Percentiles rank a stretch among this genome's conserved stretches.
Conservation (phyloP, 2,329 filamentous ascomycete species). For the Graphilbum fragrans region DNA sequence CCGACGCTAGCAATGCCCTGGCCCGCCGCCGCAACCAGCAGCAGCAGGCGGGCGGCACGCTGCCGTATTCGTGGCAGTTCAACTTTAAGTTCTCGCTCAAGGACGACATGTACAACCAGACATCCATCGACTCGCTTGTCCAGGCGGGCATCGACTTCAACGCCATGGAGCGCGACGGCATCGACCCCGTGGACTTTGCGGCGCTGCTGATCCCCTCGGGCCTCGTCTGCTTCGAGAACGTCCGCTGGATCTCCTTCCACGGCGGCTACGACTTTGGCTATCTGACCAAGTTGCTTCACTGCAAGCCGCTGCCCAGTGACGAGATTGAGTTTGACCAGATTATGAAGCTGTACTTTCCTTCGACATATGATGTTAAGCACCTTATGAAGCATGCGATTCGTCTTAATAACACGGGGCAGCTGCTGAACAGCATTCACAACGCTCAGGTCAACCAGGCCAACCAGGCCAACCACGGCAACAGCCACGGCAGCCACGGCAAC, state of each 20-base stretch:
- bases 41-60: slow-evolving; percentile 14
- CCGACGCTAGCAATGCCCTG: slow-evolving; percentile 17
- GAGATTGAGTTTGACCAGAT: slow-evolving; percentile 81
- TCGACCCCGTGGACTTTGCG: slow-evolving; percentile 82
- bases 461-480: neutral
- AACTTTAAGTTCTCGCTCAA: slow-evolving; percentile 95
- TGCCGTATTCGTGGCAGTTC: slow-evolving; percentile 95
- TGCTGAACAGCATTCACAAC: slow-evolving; percentile 22
- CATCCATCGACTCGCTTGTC: slow-evolving; percentile 82
- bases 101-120: slow-evolving; percentile 95
- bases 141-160: slow-evolving; percentile 89
- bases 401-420: slow-evolving; percentile 50
- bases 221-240: slow-evolving; percentile 73
- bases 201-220: slow-evolving; percentile 85
- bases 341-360: slow-evolving; percentile 87
- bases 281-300: slow-evolving; percentile 83
- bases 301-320: slow-evolving; percentile 72
- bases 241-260: slow-evolving; percentile 96
- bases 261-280: slow-evolving; percentile 98
- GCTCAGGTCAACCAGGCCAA: neutral
- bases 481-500: neutral
- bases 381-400: slow-evolving; percentile 82
- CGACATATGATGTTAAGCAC: slow-evolving; percentile 92
- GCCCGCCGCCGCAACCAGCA: slow-evolving; percentile 18
- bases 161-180: slow-evolving; percentile 74